Conservation (phyloP, 2,329 filamentous ascomycete genomes). For the Zymoseptoria ardabiliae region DNA sequence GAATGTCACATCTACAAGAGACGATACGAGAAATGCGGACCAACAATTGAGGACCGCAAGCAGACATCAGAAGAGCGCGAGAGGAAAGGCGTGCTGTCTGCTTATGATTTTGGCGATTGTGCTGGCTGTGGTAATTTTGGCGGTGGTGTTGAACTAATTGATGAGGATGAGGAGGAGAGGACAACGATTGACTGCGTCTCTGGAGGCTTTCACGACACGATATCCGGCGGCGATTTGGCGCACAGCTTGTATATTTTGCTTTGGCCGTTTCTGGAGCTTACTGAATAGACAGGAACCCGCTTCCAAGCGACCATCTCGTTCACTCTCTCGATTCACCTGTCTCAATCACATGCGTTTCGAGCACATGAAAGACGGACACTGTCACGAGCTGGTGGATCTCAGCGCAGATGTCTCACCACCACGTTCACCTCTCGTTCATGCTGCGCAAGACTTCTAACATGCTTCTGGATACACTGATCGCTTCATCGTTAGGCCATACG, state of each 20-base stretch:
- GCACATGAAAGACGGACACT: not conserved
- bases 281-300: not conserved
- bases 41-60: constrained; percentile 77
- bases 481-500: not conserved
- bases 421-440: no score
- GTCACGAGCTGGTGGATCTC: not conserved
- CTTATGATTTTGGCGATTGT: constrained; percentile 84
- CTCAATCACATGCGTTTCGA: not conserved
- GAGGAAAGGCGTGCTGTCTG: constrained; percentile 90
- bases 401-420: not conserved
- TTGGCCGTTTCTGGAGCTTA: not conserved
- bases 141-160: constrained; percentile 64
- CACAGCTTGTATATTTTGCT: not conserved
- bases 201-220: not conserved
- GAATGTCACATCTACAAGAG: constrained; percentile 76
- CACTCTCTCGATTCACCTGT: not conserved
- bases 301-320: not conserved
- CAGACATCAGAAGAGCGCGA: constrained; percentile 88
- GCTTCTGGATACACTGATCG: not conserved
- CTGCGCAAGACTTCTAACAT: not conserved
- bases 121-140: constrained; percentile 79
- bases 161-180: not conserved
- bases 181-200: not conserved
- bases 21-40: constrained; percentile 79
- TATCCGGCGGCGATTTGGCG: not conserved